A percentile compares a stretch with the other conserved stretches of the same genome.
These are phyloP conservation scores for Boletus speciosus DNA, from an alignment of 768 basidiomycete genomes.

Conservation along the genomic window DNA sequence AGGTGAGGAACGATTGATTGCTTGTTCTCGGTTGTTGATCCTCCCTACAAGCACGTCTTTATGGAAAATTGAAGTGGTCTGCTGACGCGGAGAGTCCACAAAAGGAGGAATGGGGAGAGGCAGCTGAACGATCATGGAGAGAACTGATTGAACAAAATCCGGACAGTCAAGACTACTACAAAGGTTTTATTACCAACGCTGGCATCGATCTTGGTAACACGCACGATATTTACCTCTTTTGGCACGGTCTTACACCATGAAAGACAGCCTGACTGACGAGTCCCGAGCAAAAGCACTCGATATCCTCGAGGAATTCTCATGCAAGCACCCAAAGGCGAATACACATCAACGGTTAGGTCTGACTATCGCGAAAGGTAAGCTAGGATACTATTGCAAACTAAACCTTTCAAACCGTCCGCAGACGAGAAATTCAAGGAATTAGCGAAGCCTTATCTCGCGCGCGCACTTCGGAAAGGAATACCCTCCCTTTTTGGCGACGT, in stretches of 20 bases:
- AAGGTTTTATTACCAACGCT: constrained; percentile 62
- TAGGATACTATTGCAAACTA: neutral
- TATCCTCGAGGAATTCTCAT: constrained; percentile 56
- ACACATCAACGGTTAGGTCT: constrained; percentile 76
- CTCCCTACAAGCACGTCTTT: constrained; percentile 59
- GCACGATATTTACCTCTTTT: neutral
- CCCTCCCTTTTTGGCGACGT: constrained; percentile 93
- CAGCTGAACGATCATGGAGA: constrained; percentile 80
- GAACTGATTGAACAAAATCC: constrained; percentile 81
- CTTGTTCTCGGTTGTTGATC: constrained; percentile 1
- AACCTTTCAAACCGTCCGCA: constrained; percentile 16
- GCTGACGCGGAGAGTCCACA: constrained; percentile 9
- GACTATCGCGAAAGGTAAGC: constrained; percentile 51
- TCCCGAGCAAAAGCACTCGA: constrained; percentile 50
- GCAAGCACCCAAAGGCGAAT: constrained; percentile 61
- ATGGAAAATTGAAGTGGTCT: constrained; percentile 49
- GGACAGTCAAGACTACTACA: constrained; percentile 79
- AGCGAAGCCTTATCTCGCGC: constrained; percentile 62
- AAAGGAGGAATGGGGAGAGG: constrained; percentile 42
- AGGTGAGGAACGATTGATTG: constrained; percentile 40
- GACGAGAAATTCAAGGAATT: constrained; percentile 68
- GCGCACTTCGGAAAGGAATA: constrained; percentile 76
- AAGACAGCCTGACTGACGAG: constrained; percentile 46
- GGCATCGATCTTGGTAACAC: constrained; percentile 63
- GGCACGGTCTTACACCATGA: constrained; percentile 12